A percentile compares a stretch with the other conserved stretches of the same genome.
These are phyloP conservation scores for Diaporthe citriasiana DNA, from an alignment of 2,329 filamentous ascomycete species.

Conservation along the genomic window DNA sequence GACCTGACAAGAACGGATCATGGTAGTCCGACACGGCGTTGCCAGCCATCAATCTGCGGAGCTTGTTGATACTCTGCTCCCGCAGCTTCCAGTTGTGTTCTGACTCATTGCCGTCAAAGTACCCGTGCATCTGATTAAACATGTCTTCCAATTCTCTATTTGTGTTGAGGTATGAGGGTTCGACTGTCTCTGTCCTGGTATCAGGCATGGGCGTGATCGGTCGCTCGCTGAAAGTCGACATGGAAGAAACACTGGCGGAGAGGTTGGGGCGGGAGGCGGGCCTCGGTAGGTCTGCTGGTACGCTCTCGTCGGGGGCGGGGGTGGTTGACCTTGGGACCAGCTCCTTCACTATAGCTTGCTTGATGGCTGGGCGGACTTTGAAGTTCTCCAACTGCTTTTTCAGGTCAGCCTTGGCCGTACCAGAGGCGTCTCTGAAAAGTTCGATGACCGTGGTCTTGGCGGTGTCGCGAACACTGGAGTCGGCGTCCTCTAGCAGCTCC, in stretches of 20 bases:
- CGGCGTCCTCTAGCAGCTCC: slow-evolving; percentile 89
- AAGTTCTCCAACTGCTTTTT: slow-evolving; percentile 88
- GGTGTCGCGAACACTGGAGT: slow-evolving; percentile 86
- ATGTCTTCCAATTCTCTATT: slow-evolving; percentile 90
- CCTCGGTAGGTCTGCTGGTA: slow-evolving; percentile 43
- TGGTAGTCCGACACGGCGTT: slow-evolving; percentile 86
- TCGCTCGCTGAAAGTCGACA: slow-evolving; percentile 65
- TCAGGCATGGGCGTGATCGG: slow-evolving; percentile 75
- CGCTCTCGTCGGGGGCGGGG: slow-evolving; percentile 33
- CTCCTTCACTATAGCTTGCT: slow-evolving; percentile 82
- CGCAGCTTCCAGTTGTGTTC: slow-evolving; percentile 93
- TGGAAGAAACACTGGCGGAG: slow-evolving; percentile 67
- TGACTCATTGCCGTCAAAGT: slow-evolving; percentile 89
- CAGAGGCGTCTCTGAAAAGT: slow-evolving; percentile 85
- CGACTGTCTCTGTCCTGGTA: slow-evolving; percentile 76
- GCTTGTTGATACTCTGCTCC: slow-evolving; percentile 83
- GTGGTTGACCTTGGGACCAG: slow-evolving; percentile 67
- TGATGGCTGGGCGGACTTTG: slow-evolving; percentile 89
- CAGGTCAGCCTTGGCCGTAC: slow-evolving; percentile 87
- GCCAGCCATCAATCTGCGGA: slow-evolving; percentile 84
- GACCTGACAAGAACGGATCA: slow-evolving; percentile 76
- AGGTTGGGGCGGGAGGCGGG: slow-evolving; percentile 61
- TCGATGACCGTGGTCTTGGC: slow-evolving; percentile 89
- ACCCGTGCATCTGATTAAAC: slow-evolving; percentile 82
- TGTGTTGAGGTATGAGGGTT: slow-evolving; percentile 87